Evolutionary conservation across 1,139 yeast species (phyloP), one percentile per base, ranked within the genome.

Genomic region (Pichia sp.): DNA sequence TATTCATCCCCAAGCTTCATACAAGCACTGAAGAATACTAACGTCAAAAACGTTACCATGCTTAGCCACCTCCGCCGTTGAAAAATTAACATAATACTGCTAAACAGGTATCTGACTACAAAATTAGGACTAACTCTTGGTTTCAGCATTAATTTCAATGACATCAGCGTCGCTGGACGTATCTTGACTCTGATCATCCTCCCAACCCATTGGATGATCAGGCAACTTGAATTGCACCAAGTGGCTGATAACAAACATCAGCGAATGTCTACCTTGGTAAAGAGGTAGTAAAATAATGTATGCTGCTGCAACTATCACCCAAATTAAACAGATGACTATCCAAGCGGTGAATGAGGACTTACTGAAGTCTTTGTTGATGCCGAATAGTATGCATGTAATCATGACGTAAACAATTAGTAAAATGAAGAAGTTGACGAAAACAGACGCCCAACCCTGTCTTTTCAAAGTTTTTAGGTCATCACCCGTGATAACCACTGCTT

Each of bases 351-450:
- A 84, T 60, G 83, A 82, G 37, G 56, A 59, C 58, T 71, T 76
- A 37, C 84, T 74, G 59, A 84, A 84, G 34, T 84, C 66, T 54
- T 84, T 84, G 1, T 70, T 66, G 2, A 78, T 56, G 26, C 94
- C 94, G 53, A 78, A 84, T 86, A 84, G 77, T 40, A 94, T 91
- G 81, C 84, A 79, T 49, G 94, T 39, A 62, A 38, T 46, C 29
- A 45, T 34, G 8, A 46, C 50, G 26, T 44, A 46, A 24, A 42
- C 40, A 4, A 46, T 64, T 5, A 56, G 54, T 32, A 68, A 70
- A 7, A 51, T 55, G 14, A 46, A 52, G 29, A 47, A 37, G 4
- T 49, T 48, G 17, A 53, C 42, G 17, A 46, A 41, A 12, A 49
- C 38, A 22, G 51, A 46, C 15, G 43, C 39, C 20, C 47, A 29